phyloP scores from a whole-genome alignment of 305 asterid species.

The Euphrasia arctica region DNA sequence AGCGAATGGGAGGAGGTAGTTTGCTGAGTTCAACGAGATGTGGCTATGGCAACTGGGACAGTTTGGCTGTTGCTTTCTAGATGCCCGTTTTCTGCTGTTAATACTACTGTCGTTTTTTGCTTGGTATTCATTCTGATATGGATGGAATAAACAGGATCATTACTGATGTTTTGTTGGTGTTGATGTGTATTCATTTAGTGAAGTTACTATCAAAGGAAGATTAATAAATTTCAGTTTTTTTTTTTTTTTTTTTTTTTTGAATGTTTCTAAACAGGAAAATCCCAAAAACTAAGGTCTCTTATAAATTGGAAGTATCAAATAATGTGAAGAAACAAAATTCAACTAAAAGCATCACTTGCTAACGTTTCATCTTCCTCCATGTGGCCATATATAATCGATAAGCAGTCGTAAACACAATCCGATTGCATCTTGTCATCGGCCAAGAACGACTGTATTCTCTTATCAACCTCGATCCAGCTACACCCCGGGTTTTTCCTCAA shows the following conservation, averaged over 20 bases:
- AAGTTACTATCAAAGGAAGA: no score
- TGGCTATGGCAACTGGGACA: constrained; percentile 49
- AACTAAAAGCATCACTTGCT: neutral
- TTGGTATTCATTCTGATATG: neutral
- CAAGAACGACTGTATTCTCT: constrained; percentile 47
- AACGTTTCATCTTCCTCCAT: constrained; percentile 48
- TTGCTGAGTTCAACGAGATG: constrained; percentile 37
- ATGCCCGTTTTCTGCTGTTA: neutral
- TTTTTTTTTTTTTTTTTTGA: no score
- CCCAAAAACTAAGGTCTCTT: no score
- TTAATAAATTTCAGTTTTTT: no score
- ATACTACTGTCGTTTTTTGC: neutral
- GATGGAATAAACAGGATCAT: neutral
- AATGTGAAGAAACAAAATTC: neutral
- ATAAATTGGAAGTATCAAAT: neutral
- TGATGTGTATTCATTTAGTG: no score
- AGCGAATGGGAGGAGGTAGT: constrained; percentile 46
- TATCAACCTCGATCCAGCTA: constrained; percentile 77
- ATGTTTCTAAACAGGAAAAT: no score
- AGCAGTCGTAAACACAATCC: constrained; percentile 49
- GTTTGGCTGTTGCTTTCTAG: neutral
- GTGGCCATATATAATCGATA: constrained; percentile 42
- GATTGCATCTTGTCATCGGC: constrained; percentile 48
- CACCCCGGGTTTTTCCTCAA: constrained; percentile 67
- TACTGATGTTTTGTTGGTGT: neutral